Evolutionary conservation across 106 monocot species (phyloP).

Genomic region (Hemerocallis citrina): DNA sequence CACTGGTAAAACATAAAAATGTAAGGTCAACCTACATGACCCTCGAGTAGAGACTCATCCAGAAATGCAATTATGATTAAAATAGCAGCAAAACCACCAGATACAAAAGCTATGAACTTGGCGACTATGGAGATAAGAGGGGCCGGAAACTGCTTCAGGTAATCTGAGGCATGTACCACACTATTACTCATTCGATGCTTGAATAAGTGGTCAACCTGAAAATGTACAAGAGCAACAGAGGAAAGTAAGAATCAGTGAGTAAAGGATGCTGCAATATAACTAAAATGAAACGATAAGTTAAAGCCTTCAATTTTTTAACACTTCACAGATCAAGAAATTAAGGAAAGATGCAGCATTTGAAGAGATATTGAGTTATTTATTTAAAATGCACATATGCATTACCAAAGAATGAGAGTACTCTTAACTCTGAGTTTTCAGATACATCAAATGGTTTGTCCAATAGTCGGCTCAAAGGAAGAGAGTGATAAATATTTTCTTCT

Average conservation of each 20-base stretch:
- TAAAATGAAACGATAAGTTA: too few relatives aligned
- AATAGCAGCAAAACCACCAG: conserved; percentile 88
- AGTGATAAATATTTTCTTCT: too few relatives aligned
- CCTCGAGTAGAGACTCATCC: conserved; percentile 94
- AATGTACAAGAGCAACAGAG: neutral
- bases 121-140: conserved; percentile 82
- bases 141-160: conserved; percentile 94
- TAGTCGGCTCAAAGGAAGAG: too few relatives aligned
- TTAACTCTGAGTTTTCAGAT: too few relatives aligned
- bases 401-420: too few relatives aligned
- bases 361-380: too few relatives aligned
- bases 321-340: too few relatives aligned
- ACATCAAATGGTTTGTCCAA: too few relatives aligned
- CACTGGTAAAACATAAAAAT: neutral
- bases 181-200: conserved; percentile 78
- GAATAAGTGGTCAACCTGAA: conserved; percentile 93
- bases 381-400: too few relatives aligned
- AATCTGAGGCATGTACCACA: conserved; percentile 63
- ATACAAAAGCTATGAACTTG: conserved; percentile 91
- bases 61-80: conserved; percentile 87
- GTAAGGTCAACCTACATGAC: conserved; percentile 57
- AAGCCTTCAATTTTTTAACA: too few relatives aligned
- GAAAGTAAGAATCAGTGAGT: conserved; percentile 2
- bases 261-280: neutral
- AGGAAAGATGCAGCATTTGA: too few relatives aligned